These are phyloP conservation scores for Plasmodium falciparum DNA, from an alignment of 169 alveolate genomes.

Conservation along the genomic window DNA sequence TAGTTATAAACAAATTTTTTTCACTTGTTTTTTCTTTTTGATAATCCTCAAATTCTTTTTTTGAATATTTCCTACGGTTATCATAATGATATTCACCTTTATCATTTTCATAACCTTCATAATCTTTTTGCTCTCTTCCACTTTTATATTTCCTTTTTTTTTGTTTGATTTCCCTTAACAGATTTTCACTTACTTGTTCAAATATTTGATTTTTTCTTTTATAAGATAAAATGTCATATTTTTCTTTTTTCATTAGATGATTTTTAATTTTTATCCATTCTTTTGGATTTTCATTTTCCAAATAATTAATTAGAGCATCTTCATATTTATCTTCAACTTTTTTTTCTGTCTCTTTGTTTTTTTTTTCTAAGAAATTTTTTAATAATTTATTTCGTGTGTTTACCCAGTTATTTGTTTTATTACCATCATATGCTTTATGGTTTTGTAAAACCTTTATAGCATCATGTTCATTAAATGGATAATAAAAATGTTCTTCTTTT, in stretches of 20 bases:
- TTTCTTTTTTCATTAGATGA: constrained; percentile 21
- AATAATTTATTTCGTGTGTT: constrained; percentile 37
- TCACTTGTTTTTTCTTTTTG: constrained; percentile 5
- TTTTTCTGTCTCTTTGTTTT: constrained; percentile 20
- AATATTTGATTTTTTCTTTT: constrained; percentile 33
- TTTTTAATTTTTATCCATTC: constrained; percentile 55
- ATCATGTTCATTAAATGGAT: constrained; percentile 29
- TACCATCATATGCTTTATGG: constrained; percentile 40
- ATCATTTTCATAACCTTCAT: not conserved
- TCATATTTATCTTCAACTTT: constrained; percentile 30
- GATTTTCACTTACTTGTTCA: constrained; percentile 29
- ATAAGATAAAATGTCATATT: constrained; percentile 48
- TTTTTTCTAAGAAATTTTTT: constrained; percentile 33
- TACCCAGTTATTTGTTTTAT: constrained; percentile 20
- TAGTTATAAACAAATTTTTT: constrained; percentile 17
- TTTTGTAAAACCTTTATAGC: constrained; percentile 22
- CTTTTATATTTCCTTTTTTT: not conserved
- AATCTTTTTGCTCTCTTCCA: not conserved
- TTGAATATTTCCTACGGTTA: not conserved
- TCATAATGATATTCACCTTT: not conserved
- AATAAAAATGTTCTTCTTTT: constrained; percentile 10
- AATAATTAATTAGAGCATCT: not conserved
- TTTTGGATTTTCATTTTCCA: constrained; percentile 19
- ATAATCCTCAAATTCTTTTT: not conserved
- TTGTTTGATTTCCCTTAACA: constrained; percentile 10